Evolutionary conservation across 257 asterid species (phyloP).

Genomic region (Scutellaria galericulata): DNA sequence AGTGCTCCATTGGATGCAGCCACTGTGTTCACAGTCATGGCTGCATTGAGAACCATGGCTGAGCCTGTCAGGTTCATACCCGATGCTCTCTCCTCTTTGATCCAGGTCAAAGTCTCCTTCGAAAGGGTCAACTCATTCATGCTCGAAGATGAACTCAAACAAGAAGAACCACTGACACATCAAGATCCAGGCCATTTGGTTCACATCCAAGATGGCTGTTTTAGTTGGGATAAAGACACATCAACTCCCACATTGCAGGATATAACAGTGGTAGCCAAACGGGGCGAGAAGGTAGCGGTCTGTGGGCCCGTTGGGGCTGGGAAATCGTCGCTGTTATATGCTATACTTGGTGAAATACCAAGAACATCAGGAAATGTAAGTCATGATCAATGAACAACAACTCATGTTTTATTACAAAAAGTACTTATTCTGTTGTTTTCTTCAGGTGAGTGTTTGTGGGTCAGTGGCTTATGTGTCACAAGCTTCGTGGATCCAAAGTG

Average conservation of each 20-base stretch:
- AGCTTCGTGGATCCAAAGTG: conserved; percentile 83
- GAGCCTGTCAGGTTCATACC: conserved; percentile 73
- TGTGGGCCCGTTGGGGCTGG: conserved; percentile 87
- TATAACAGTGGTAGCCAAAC: conserved; percentile 41
- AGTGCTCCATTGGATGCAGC: conserved; percentile 68
- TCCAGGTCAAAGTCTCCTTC: conserved; percentile 74
- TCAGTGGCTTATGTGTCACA: conserved; percentile 83
- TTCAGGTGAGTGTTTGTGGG: conserved; percentile 64
- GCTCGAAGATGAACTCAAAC: conserved; percentile 67
- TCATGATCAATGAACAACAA: neutral
- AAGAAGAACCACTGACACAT: conserved; percentile 26
- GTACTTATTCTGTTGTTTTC: neutral
- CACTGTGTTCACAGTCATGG: conserved; percentile 70
- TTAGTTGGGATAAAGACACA: conserved; percentile 63
- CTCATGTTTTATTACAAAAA: too few relatives aligned
- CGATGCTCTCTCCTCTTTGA: conserved; percentile 59
- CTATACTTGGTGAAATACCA: conserved; percentile 76
- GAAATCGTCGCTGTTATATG: conserved; percentile 67
- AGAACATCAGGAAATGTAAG: conserved; percentile 70
- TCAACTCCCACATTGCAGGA: conserved; percentile 41
- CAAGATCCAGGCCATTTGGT: conserved; percentile 35
- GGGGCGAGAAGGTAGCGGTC: conserved; percentile 67
- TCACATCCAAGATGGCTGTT: conserved; percentile 48
- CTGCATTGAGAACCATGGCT: conserved; percentile 63
- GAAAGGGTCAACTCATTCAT: conserved; percentile 64